Percentiles rank a stretch among this genome's conserved stretches.
Conservation (phyloP, 2,329 filamentous ascomycete species). For the Byssochlamys sp. region DNA sequence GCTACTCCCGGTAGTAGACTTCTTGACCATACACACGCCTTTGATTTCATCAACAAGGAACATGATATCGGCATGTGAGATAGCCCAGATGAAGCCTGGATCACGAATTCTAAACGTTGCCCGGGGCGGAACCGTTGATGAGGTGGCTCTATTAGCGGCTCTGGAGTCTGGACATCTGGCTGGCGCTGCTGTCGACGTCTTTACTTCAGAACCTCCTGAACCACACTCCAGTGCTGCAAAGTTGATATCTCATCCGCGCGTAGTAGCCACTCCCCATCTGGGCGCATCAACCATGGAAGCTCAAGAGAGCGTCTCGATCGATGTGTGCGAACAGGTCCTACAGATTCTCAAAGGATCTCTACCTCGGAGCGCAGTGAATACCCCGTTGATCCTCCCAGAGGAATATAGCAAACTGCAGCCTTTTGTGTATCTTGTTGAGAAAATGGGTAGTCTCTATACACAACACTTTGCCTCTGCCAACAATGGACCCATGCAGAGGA, state of each 20-base stretch:
- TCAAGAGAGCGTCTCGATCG: slow-evolving; percentile 73
- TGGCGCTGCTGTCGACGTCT: slow-evolving; percentile 71
- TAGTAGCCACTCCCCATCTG: slow-evolving; percentile 69
- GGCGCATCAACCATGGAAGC: slow-evolving; percentile 73
- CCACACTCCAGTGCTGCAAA: slow-evolving; percentile 52
- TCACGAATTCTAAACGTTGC: slow-evolving; percentile 71
- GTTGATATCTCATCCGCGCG: slow-evolving; percentile 59
- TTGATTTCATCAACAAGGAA: slow-evolving; percentile 67
- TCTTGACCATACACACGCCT: slow-evolving; percentile 72
- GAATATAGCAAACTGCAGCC: slow-evolving; percentile 70
- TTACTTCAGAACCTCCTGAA: slow-evolving; percentile 63
- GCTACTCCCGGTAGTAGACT: slow-evolving; percentile 60
- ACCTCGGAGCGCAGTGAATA: slow-evolving; percentile 69
- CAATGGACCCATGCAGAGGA: slow-evolving; percentile 44
- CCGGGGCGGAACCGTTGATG: slow-evolving; percentile 70
- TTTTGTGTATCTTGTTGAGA: slow-evolving; percentile 66
- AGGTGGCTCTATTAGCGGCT: slow-evolving; percentile 60
- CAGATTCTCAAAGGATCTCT: slow-evolving; percentile 63
- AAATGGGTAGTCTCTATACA: slow-evolving; percentile 69
- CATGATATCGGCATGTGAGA: slow-evolving; percentile 58
- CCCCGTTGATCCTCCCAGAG: slow-evolving; percentile 68
- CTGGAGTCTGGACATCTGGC: slow-evolving; percentile 62
- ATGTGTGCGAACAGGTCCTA: slow-evolving; percentile 71
- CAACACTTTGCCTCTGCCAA: slow-evolving; percentile 53
- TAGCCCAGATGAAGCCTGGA: slow-evolving; percentile 62